Percentiles rank a stretch among this genome's conserved stretches.
These are phyloP conservation scores for Colletotrichum plurivorum DNA, from an alignment of 2,329 filamentous ascomycete species.

Conservation along the genomic window DNA sequence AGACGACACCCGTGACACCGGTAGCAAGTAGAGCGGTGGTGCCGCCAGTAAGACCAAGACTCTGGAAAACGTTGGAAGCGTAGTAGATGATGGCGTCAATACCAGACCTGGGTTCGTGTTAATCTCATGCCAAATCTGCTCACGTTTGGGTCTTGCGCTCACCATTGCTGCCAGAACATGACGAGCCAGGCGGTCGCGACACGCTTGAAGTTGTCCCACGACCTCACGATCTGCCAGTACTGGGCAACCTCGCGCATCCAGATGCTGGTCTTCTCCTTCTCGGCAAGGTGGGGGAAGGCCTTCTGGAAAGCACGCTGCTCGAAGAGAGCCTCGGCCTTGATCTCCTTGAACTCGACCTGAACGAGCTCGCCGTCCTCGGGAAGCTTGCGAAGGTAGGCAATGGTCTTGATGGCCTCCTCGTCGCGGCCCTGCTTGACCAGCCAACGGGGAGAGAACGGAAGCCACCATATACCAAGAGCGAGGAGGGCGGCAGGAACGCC, in stretches of 20 bases:
- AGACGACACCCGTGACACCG: constrained; percentile 73
- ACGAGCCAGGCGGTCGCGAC: constrained; percentile 59
- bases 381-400: constrained; percentile 74
- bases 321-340: constrained; percentile 61
- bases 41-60: constrained; percentile 72
- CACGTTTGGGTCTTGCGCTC: neutral
- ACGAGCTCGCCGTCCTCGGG: constrained; percentile 73
- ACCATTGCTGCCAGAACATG: constrained; percentile 65
- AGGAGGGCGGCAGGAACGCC: constrained; percentile 54
- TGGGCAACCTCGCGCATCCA: constrained; percentile 62
- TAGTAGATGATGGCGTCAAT: constrained; percentile 62
- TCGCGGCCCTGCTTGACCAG: constrained; percentile 53
- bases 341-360: constrained; percentile 56
- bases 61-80: constrained; percentile 71
- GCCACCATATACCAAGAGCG: constrained; percentile 54
- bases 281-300: constrained; percentile 60
- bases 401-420: constrained; percentile 55
- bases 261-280: constrained; percentile 55
- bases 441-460: constrained; percentile 57
- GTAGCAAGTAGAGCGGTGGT: constrained; percentile 73
- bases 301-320: constrained; percentile 58
- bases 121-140: neutral
- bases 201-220: constrained; percentile 64
- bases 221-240: constrained; percentile 62
- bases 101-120: constrained; percentile 40